Conservation (phyloP, 2,329 filamentous ascomycete species). For the Aspergillus brunneoviolaceus region DNA sequence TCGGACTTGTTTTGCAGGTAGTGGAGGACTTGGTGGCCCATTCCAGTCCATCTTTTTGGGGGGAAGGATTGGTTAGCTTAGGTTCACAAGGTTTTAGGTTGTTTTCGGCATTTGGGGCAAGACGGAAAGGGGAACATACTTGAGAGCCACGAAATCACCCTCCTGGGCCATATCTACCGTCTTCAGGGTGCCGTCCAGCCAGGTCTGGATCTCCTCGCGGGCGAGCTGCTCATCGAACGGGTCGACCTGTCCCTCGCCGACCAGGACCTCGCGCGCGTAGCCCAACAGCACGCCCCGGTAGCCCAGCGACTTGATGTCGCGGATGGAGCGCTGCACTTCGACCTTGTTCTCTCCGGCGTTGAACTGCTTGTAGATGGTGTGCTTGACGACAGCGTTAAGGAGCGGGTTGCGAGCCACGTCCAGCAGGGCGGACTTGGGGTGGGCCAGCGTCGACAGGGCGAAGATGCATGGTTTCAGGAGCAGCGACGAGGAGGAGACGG, state of each 20-base stretch:
- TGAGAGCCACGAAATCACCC: constrained; percentile 55
- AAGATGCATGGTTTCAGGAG: constrained; percentile 71
- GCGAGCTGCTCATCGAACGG: constrained; percentile 31
- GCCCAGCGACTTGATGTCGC: constrained; percentile 49
- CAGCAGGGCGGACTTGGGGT: constrained; percentile 45
- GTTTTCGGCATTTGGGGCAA: neutral
- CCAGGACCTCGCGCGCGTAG: constrained; percentile 58
- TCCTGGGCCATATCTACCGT: constrained; percentile 54
- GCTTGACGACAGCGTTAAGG: constrained; percentile 46
- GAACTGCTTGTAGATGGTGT: constrained; percentile 57
- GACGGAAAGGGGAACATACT: constrained; percentile 49
- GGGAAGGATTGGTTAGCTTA: neutral
- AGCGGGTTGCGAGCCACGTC: constrained; percentile 51
- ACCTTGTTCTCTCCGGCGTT: constrained; percentile 53
- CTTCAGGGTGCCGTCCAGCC: constrained; percentile 54
- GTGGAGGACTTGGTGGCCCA: constrained; percentile 45
- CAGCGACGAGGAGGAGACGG: constrained; percentile 42
- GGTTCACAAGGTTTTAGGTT: neutral
- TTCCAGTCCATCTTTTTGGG: constrained; percentile 47
- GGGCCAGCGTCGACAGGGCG: constrained; percentile 60
- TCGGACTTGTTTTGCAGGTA: constrained; percentile 46
- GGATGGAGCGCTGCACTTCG: constrained; percentile 50
- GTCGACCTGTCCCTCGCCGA: constrained; percentile 36
- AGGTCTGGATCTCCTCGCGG: constrained; percentile 40
- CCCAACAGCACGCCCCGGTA: constrained; percentile 55